Percentiles rank a stretch among this genome's conserved stretches.
These are phyloP conservation scores for Eutrema japonicum DNA, from an alignment of 345 rosid species.

Conservation along the genomic window DNA sequence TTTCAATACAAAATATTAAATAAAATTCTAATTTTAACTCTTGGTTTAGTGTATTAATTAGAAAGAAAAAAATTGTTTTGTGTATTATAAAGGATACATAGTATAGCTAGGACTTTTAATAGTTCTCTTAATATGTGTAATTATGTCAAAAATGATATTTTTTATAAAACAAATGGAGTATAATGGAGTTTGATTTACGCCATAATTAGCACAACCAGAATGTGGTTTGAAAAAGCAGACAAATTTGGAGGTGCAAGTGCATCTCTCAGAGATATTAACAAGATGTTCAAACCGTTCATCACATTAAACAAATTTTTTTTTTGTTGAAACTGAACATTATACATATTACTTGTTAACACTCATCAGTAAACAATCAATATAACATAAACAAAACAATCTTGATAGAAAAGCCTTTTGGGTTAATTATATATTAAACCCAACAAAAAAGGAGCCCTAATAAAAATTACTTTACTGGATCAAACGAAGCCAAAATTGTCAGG, in stretches of 20 bases:
- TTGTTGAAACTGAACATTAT: background rate
- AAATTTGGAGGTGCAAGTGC: background rate
- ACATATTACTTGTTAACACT: background rate
- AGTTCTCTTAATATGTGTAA: too few relatives aligned
- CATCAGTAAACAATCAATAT: constrained; percentile 37
- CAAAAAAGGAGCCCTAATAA: constrained; percentile 1
- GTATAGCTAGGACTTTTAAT: too few relatives aligned
- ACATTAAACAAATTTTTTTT: constrained; percentile 2
- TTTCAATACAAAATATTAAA: too few relatives aligned
- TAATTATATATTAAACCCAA: background rate
- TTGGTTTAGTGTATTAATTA: too few relatives aligned
- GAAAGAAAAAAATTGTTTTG: too few relatives aligned
- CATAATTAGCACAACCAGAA: background rate
- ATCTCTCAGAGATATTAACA: too few relatives aligned
- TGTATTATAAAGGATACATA: too few relatives aligned
- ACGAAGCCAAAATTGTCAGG: constrained; percentile 37
- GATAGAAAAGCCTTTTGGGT: constrained; percentile 28
- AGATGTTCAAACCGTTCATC: constrained; percentile 44
- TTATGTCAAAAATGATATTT: too few relatives aligned
- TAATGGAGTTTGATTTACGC: background rate
- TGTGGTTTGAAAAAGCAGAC: background rate
- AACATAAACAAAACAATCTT: constrained; percentile 48
- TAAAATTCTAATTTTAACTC: too few relatives aligned
- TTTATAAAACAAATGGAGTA: too few relatives aligned
- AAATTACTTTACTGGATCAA: constrained; percentile 11